These are phyloP conservation scores for Podosphaera xanthii DNA, from an alignment of 2,329 filamentous ascomycete genomes.

Conservation along the genomic window DNA sequence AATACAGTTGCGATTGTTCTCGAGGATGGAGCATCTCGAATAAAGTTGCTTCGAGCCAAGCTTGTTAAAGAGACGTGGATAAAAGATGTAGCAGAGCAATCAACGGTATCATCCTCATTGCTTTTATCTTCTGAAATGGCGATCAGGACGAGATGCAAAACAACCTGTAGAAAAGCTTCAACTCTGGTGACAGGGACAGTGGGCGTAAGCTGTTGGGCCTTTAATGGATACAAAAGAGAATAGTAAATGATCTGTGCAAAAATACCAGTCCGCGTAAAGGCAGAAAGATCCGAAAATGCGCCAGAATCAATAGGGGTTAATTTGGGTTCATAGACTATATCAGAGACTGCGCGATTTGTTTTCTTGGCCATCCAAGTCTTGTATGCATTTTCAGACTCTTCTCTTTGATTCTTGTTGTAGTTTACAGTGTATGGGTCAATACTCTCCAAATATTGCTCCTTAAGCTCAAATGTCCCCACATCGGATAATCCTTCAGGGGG, in stretches of 20 bases:
- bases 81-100: constrained; percentile 39
- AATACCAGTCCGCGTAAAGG: constrained; percentile 61
- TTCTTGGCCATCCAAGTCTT: constrained; percentile 71
- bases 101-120: constrained; percentile 26
- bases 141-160: constrained; percentile 68
- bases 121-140: constrained; percentile 64
- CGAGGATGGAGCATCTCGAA: constrained; percentile 29
- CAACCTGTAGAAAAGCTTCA: constrained; percentile 78
- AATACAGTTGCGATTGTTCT: constrained; percentile 43
- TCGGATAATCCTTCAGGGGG: constrained; percentile 79
- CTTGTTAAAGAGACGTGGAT: constrained; percentile 45
- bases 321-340: constrained; percentile 81
- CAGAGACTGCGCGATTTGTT: constrained; percentile 54
- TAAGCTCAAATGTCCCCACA: constrained; percentile 82
- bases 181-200: constrained; percentile 60
- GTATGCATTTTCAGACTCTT: constrained; percentile 81
- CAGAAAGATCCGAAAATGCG: constrained; percentile 51
- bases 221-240: constrained; percentile 58
- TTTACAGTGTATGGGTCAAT: constrained; percentile 92
- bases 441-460: constrained; percentile 62
- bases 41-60: constrained; percentile 36
- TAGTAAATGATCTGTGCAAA: constrained; percentile 86
- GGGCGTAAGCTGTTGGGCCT: constrained; percentile 43
- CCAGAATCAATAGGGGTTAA: constrained; percentile 55
- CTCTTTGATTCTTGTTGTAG: constrained; percentile 89